phyloP scores from a whole-genome alignment of 78 protist genomes.

The Dictyostelium firmibasis region DNA sequence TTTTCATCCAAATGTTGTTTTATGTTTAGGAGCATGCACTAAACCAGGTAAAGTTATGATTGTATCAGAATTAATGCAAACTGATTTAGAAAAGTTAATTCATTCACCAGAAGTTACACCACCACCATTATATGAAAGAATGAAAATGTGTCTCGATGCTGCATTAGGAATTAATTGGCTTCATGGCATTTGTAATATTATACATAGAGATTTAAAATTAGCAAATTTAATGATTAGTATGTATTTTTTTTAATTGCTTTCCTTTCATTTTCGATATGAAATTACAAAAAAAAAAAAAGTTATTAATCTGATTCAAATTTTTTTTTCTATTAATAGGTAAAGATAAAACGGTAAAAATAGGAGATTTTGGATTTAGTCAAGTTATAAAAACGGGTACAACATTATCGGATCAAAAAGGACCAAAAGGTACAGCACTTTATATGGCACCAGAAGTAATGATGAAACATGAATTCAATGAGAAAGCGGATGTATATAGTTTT shows the following conservation, averaged over 20 bases:
- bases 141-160: constrained; percentile 73
- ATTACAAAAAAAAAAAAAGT: background rate
- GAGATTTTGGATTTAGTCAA: constrained; percentile 84
- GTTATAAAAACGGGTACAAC: constrained; percentile 75
- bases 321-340: constrained; percentile 15
- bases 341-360: constrained; percentile 74
- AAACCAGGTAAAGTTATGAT: constrained; percentile 83
- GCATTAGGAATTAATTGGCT: constrained; percentile 81
- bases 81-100: constrained; percentile 71
- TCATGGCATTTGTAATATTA: constrained; percentile 76
- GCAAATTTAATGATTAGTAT: constrained; percentile 74
- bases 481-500: constrained; percentile 84
- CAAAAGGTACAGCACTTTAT: constrained; percentile 82
- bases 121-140: constrained; percentile 59
- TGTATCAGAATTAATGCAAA: constrained; percentile 78
- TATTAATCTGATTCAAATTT: background rate
- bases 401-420: constrained; percentile 65
- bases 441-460: constrained; percentile 87
- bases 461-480: constrained; percentile 79
- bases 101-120: constrained; percentile 32
- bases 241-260: no score
- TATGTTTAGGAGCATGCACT: constrained; percentile 86
- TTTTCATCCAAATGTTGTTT: constrained; percentile 81
- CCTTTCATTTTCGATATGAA: no score
- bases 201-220: constrained; percentile 79